Percentiles rank a stretch among this genome's conserved stretches.
Conservation (phyloP, 163 green algal species). For the Coccomyxa subellipsoidea region DNA sequence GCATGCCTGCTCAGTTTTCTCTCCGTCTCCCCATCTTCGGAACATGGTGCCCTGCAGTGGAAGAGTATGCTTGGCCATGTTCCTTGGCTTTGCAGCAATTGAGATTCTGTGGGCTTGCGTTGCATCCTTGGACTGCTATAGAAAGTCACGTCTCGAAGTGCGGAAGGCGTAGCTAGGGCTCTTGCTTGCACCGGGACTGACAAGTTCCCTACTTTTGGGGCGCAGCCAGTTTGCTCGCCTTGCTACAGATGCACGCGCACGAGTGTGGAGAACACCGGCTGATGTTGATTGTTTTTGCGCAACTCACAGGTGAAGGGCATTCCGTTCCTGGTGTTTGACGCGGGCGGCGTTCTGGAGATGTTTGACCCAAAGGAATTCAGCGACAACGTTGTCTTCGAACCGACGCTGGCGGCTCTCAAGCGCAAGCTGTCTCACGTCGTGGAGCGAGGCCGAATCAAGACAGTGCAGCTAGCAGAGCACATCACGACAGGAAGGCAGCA, state of each 20-base stretch:
- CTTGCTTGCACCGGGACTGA: no score
- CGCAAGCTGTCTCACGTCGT: not conserved
- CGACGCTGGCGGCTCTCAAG: not conserved
- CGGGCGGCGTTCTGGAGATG: constrained; percentile 24
- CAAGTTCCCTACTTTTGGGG: no score
- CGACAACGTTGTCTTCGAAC: constrained; percentile 10
- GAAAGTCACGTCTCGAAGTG: no score
- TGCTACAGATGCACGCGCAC: no score
- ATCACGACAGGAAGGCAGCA: constrained; percentile 8
- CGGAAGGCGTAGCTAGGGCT: no score
- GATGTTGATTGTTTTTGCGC: not conserved
- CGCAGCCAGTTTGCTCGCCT: no score
- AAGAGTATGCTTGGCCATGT: no score
- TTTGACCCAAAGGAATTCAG: constrained; percentile 10
- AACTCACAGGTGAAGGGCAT: constrained; percentile 16
- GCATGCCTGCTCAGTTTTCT: not conserved
- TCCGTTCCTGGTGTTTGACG: constrained; percentile 26
- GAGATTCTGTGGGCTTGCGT: no score
- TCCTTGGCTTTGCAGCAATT: no score
- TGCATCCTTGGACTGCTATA: no score
- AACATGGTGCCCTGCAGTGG: no score
- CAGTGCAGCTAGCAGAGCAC: not conserved
- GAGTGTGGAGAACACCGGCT: no score
- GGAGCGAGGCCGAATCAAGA: constrained; percentile 10
- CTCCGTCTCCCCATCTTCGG: not conserved